These are phyloP conservation scores for Hypoxylon trugodes DNA, from an alignment of 495 filamentous ascomycete genomes.

Conservation along the genomic window DNA sequence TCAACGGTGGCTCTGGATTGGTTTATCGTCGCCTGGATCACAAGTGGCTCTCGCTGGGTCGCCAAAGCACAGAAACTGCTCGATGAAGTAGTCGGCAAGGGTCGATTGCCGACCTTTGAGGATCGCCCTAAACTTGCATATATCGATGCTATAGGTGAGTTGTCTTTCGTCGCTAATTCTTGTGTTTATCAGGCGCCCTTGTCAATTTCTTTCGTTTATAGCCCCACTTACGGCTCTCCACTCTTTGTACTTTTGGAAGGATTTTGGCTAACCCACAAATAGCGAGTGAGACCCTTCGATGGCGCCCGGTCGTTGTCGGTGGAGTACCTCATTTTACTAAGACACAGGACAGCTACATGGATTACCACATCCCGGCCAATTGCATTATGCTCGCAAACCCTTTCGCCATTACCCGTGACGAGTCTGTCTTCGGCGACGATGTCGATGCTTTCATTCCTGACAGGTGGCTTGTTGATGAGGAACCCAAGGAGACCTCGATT, in stretches of 20 bases:
- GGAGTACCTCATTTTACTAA: constrained; percentile 1
- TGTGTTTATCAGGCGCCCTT: too few relatives aligned
- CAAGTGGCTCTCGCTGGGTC: constrained; percentile 14
- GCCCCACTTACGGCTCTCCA: too few relatives aligned
- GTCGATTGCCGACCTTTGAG: constrained; percentile 54
- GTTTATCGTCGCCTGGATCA: constrained; percentile 37
- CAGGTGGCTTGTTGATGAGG: constrained; percentile 48
- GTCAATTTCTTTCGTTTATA: too few relatives aligned
- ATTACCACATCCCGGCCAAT: background rate
- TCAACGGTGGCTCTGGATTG: constrained; percentile 25
- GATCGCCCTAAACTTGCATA: constrained; percentile 43
- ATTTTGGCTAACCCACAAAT: too few relatives aligned
- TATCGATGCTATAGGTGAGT: too few relatives aligned
- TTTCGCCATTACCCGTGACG: constrained; percentile 62
- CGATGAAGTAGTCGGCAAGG: constrained; percentile 54
- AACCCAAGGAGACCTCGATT: constrained; percentile 47
- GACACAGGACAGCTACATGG: background rate
- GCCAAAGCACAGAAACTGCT: constrained; percentile 55
- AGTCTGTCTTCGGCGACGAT: constrained; percentile 55
- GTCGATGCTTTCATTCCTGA: constrained; percentile 58
- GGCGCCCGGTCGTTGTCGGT: background rate
- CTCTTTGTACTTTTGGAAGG: too few relatives aligned
- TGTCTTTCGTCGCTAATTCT: too few relatives aligned
- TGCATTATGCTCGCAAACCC: constrained; percentile 58
- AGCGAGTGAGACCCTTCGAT: too few relatives aligned